Evolutionary conservation across 1,139 yeast species (phyloP).

Genomic region (Pichia inconspicua): DNA sequence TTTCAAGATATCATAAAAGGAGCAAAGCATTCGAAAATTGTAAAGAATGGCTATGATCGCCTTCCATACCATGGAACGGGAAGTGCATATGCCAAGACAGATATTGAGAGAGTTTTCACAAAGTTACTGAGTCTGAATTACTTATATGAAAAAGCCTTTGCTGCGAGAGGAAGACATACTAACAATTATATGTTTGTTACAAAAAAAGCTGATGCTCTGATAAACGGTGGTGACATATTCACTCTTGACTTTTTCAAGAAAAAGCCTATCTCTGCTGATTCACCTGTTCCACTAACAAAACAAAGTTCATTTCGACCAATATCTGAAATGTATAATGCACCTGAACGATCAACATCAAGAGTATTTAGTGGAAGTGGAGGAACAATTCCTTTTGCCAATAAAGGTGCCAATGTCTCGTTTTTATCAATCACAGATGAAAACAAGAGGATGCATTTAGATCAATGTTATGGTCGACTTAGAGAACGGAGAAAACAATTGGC

Average conservation of each 20-base stretch:
- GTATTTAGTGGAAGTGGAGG: constrained; percentile 6
- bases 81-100: constrained; percentile 50
- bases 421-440: constrained; percentile 14
- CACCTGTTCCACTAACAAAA: constrained; percentile 1
- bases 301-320: constrained; percentile 14
- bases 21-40: constrained; percentile 53
- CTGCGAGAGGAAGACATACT: constrained; percentile 74
- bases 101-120: constrained; percentile 75
- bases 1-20: constrained; percentile 85
- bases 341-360: neutral
- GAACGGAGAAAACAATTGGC: constrained; percentile 39
- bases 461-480: constrained; percentile 37
- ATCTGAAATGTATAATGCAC: constrained; percentile 10
- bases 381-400: neutral
- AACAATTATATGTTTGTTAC: constrained; percentile 63
- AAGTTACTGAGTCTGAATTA: constrained; percentile 63
- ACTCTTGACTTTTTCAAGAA: constrained; percentile 35
- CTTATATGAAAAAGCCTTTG: constrained; percentile 62
- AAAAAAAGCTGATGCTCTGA: constrained; percentile 39
- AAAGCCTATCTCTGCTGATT: neutral
- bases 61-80: constrained; percentile 67
- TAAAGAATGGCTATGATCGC: constrained; percentile 53
- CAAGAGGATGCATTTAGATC: constrained; percentile 30
- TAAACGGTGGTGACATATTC: constrained; percentile 39
- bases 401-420: constrained; percentile 12